Evolutionary conservation across 352 stramenopile genomes (phyloP), one percentile per base, ranked within the genome.

Genomic region (Pythium brassicae): DNA sequence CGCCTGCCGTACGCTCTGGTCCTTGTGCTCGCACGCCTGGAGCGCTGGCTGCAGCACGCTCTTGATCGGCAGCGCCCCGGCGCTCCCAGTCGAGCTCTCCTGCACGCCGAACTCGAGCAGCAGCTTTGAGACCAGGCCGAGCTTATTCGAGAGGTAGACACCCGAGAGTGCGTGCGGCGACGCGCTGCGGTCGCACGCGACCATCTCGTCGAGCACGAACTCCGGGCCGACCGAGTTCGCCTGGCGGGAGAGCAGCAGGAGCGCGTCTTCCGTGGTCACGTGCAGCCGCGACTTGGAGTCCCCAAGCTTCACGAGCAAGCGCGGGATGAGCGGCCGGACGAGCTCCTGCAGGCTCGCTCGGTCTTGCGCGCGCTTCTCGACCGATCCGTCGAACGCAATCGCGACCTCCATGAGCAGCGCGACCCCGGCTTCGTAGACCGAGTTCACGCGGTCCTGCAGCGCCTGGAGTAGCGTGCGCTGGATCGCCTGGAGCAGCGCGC

Each of bases 151-250:
- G 19, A 91, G 42, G 37, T 89, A 88, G 2, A 66, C 76, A 0
- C 75, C 62, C 0, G 78, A 91, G 0, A 86, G 65, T 6, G 79
- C 74, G 35, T 83, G 70, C 0, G 64, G 59, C 0, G 78, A 77
- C 14, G 76, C 65, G 27, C 72, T 86, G n/a, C 78, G 79, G 34
- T 92, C 78, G 44, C 67, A 79, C 2, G 76, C 68, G 44, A 89
- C 80, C 61, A 92, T 74, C 54, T 92, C 79, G 39, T 92, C 76
- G 0, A 94, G 59, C 23, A 94, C n/a, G 70, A 86, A 86, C n/a
- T 69, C 72, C 0, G 84, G 62, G 0, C 84, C 84, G 14, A 88
- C 74, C 9, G 78, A 78, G 0, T 70, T 61, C 7, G 70, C 44
- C 47, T 91, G 79, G n/a, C 84, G 66, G 0, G 80, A 86, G 1